A percentile compares a stretch with the other conserved stretches of the same genome.
These are phyloP conservation scores for Coemansia sp. DNA, from an alignment of 192 early-diverging fungal genomes.

Conservation along the genomic window DNA sequence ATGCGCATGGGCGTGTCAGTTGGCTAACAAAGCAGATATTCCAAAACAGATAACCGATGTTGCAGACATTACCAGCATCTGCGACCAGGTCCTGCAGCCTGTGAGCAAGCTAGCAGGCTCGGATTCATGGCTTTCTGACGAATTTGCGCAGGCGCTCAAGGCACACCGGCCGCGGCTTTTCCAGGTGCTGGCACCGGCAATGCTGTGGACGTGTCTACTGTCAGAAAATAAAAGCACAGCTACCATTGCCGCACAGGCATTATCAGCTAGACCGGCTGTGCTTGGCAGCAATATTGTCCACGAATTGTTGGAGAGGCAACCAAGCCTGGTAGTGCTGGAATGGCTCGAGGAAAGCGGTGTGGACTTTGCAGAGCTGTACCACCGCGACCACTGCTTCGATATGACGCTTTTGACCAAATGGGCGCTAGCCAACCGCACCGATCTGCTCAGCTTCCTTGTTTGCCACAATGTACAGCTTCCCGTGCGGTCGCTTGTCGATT, in stretches of 20 bases:
- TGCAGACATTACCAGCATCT: constrained; percentile 12
- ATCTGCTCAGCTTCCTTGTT: constrained; percentile 25
- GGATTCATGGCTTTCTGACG: constrained; percentile 24
- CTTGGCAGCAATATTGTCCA: constrained; percentile 19
- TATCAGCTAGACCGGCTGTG: constrained; percentile 5
- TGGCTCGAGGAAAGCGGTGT: constrained; percentile 20
- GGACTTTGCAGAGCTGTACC: constrained; percentile 10
- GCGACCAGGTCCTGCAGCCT: constrained; percentile 14
- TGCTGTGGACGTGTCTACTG: constrained; percentile 18
- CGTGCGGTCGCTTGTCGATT: constrained; percentile 32
- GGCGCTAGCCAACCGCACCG: constrained; percentile 22
- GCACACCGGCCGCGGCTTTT: constrained; percentile 14
- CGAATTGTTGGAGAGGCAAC: constrained; percentile 9
- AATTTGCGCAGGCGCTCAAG: constrained; percentile 28
- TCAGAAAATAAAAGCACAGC: constrained; percentile 5
- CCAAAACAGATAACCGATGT: not conserved
- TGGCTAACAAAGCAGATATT: constrained; percentile 5
- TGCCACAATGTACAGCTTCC: constrained; percentile 12
- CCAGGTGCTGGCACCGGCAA: constrained; percentile 10
- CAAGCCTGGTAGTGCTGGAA: constrained; percentile 20
- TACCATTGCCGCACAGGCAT: constrained; percentile 10
- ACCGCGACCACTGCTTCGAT: constrained; percentile 25
- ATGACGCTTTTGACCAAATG: constrained; percentile 25
- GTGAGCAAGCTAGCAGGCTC: constrained; percentile 18
- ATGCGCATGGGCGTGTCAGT: constrained; percentile 22